phyloP scores from a whole-genome alignment of 2,329 filamentous ascomycete species.

The Apiospora sp. region DNA sequence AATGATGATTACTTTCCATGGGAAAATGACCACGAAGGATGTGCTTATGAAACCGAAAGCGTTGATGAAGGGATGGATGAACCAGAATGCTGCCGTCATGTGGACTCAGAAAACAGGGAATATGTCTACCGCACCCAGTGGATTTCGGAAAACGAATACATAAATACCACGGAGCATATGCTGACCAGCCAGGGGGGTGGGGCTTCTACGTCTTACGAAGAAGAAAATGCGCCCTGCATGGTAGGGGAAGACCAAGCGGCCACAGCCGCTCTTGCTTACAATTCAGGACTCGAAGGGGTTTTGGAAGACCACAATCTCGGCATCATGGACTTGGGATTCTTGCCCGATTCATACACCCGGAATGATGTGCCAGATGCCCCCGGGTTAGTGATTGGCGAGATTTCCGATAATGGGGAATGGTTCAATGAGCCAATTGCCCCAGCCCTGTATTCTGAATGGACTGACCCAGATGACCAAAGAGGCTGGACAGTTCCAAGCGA shows the following conservation, averaged over 20 bases:
- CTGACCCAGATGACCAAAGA: background rate
- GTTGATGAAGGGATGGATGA: background rate
- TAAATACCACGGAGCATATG: background rate
- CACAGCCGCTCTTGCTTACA: background rate
- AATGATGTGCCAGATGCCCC: background rate
- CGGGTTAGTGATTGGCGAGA: background rate
- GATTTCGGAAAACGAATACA: too few species aligned
- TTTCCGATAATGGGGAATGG: background rate
- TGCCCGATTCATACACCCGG: background rate
- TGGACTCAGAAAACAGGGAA: background rate
- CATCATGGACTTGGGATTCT: background rate
- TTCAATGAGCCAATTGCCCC: background rate
- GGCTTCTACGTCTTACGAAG: accelerated
- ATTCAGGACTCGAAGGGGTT: background rate
- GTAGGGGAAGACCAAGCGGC: too few species aligned
- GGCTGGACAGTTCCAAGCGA: background rate
- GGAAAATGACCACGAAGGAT: background rate
- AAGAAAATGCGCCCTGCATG: too few species aligned
- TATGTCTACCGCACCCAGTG: too few species aligned
- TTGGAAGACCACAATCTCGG: background rate
- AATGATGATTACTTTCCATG: background rate
- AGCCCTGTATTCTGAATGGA: background rate
- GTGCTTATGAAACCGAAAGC: background rate
- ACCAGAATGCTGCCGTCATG: background rate
- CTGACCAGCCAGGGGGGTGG: background rate